Evolutionary conservation across 768 basidiomycete genomes (phyloP), one percentile per base, ranked within the genome.

Genomic region (Strobilomyces echinocephalus): DNA sequence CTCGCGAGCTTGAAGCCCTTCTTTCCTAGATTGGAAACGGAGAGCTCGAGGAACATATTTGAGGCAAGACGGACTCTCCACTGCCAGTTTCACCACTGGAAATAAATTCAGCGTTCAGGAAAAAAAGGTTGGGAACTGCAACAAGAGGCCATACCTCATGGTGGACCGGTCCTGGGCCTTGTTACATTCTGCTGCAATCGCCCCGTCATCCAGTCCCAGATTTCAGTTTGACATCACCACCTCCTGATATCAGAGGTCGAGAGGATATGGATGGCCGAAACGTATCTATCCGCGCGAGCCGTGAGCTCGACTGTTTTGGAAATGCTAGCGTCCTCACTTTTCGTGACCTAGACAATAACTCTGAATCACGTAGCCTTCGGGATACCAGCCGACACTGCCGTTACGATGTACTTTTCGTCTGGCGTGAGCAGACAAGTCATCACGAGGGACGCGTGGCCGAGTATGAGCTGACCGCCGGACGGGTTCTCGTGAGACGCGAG

Each of bases 31-130:
- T 84, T 84, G 71, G 82, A 84, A 59, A 95, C 87, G 54, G 87
- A 88, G 58, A 97, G 79, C 69, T 95, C 91, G n/a, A 97, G 79
- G 18, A 98, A 74, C 1, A 89, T 81, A 69, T 95, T 97, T 73
- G 95, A 93, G 21, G 89, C 83, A n/a, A 97, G 77, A 14, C 93
- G 1, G 92, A 91, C 73, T 97, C 97, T 50, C 95, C 95, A 39
- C 91, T 91, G 28, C 88, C 87, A 0, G 93, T 91, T 70, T 95
- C 92, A 26, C 95, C 94, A 54, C 93, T 97, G 65, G 8, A 3
- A 57, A 24, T 60, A 64, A 1, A 49, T 8, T 2, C 2, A 35
- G 11, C 54, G 31, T 8, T 30, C 6, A 8, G 6, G 41, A 43
- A 51, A 53, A 26, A 8, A 7, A 18, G 5, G 10, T 2, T 5